Conservation (phyloP, 192 early-diverging fungal genomes). For the Dissophora ornata region DNA sequence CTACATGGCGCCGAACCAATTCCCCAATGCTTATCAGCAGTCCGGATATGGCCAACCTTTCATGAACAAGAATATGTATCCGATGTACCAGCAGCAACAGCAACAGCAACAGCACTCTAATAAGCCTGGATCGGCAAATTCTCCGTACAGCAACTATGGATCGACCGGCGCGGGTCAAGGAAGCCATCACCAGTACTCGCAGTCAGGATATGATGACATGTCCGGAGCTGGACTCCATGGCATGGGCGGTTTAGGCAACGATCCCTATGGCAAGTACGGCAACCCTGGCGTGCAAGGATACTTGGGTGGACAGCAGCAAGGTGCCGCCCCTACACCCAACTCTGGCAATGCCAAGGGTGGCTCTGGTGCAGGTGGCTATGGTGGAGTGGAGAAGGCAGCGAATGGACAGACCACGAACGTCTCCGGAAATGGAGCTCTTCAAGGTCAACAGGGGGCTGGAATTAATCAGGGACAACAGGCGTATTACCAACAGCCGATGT, state of each 20-base stretch:
- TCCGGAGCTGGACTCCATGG: constrained; percentile 48
- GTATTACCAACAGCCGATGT: constrained; percentile 58
- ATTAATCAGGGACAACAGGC: constrained; percentile 25
- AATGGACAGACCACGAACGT: constrained; percentile 19
- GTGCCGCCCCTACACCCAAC: constrained; percentile 3
- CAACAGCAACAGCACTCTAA: constrained; percentile 54
- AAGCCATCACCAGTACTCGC: constrained; percentile 50
- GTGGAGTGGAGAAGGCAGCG: constrained; percentile 17
- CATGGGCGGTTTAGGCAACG: constrained; percentile 38
- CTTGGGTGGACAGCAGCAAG: constrained; percentile 51
- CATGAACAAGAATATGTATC: constrained; percentile 91
- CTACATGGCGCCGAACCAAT: constrained; percentile 87
- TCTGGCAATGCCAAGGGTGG: constrained; percentile 18
- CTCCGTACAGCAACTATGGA: constrained; percentile 54
- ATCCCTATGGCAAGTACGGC: constrained; percentile 42
- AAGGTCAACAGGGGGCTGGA: constrained; percentile 38
- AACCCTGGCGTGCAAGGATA: constrained; percentile 49
- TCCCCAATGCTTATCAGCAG: constrained; percentile 82
- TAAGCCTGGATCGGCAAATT: constrained; percentile 56
- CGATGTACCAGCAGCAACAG: constrained; percentile 73
- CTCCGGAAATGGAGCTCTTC: constrained; percentile 31
- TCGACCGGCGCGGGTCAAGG: constrained; percentile 38
- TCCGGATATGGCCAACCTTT: constrained; percentile 91
- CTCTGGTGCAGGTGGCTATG: constrained; percentile 8
- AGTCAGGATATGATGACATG: constrained; percentile 49